Evolutionary conservation across 208 protist species (phyloP).

Genomic region (Leishmania major): DNA sequence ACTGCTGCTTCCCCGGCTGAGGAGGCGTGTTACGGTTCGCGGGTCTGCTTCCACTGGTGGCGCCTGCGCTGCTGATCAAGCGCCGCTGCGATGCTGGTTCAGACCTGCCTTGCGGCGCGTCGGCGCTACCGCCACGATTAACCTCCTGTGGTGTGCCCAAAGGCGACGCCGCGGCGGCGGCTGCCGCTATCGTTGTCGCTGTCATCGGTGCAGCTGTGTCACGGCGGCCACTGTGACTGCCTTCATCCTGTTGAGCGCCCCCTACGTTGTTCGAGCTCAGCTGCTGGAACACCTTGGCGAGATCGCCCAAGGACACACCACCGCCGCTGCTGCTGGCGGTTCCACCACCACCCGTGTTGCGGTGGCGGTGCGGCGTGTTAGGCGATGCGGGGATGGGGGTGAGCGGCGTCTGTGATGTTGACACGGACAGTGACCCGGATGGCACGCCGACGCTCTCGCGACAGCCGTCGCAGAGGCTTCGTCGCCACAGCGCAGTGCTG

Average conservation of each 20-base stretch:
- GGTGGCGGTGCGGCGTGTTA: background rate
- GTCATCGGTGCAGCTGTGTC: background rate
- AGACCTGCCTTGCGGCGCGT: background rate
- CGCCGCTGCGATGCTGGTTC: background rate
- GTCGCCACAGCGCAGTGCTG: background rate
- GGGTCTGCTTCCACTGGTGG: background rate
- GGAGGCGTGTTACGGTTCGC: background rate
- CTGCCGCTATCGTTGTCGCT: background rate
- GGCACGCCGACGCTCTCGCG: background rate
- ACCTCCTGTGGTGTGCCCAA: background rate
- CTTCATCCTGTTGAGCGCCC: background rate
- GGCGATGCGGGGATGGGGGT: background rate
- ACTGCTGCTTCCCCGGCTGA: background rate
- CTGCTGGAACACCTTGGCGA: conserved; percentile 54
- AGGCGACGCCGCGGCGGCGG: background rate
- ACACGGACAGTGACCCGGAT: background rate
- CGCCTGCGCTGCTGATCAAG: background rate
- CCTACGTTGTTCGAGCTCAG: conserved; percentile 6
- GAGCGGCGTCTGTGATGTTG: background rate
- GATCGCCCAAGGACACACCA: conserved; percentile 34
- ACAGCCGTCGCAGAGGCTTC: background rate
- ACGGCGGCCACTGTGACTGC: no score
- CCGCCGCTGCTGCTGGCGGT: background rate
- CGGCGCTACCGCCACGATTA: background rate
- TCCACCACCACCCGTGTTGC: conserved; percentile 1